Conservation (phyloP, 345 rosid genomes). For the Brassica juncea region DNA sequence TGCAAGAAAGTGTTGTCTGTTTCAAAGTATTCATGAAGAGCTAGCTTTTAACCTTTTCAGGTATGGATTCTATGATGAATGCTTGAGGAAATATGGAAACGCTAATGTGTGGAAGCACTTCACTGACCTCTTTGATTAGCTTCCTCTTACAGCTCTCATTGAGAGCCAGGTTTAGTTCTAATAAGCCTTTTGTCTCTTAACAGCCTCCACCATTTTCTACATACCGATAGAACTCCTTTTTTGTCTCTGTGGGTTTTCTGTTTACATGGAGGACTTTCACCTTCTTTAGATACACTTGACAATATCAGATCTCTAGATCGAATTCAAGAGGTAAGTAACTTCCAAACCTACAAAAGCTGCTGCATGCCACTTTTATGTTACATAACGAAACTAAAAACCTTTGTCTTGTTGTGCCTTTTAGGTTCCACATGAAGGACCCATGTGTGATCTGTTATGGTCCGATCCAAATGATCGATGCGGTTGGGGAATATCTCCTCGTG, state of each 20-base stretch:
- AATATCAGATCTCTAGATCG: conserved; percentile 87
- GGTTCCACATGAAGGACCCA: conserved; percentile 97
- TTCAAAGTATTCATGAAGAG: neutral
- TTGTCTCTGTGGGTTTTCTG: conserved; percentile 48
- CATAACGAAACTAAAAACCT: neutral
- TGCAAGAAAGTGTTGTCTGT: neutral
- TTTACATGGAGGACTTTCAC: conserved; percentile 89
- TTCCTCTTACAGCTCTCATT: neutral
- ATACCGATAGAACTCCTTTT: conserved; percentile 5
- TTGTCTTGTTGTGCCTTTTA: conserved; percentile 17
- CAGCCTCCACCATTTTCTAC: neutral
- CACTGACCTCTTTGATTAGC: neutral
- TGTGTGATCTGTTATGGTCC: conserved; percentile 94
- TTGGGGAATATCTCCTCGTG: conserved; percentile 92
- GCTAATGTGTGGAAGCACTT: conserved; percentile 1
- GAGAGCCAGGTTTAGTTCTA: conserved; percentile 41
- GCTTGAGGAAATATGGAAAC: neutral
- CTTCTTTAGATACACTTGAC: conserved; percentile 85
- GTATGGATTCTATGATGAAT: neutral
- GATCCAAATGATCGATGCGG: conserved; percentile 95
- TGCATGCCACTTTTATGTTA: neutral
- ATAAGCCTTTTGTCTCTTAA: neutral
- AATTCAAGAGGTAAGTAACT: conserved; percentile 76
- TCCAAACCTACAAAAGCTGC: neutral
- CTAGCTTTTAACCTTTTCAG: conserved; percentile 40